Evolutionary conservation across 1,139 yeast species (phyloP).

Genomic region (Dujonia santamariae): DNA sequence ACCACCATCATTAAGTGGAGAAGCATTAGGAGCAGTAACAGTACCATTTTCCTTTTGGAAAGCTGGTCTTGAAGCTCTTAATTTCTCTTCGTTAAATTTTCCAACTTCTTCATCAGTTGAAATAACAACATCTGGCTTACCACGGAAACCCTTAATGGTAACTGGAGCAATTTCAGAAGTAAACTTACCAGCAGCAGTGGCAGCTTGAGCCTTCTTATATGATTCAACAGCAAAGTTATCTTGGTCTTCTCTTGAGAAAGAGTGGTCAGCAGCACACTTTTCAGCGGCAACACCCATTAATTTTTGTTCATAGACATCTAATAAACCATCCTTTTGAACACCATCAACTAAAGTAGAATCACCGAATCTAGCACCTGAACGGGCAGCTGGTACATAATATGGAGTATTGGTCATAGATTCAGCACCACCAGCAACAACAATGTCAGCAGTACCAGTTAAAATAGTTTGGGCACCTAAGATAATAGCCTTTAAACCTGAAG

Average conservation of each 20-base stretch:
- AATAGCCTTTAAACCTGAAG: slow-evolving; percentile 91
- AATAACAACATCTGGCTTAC: slow-evolving; percentile 80
- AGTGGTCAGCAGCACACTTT: slow-evolving; percentile 80
- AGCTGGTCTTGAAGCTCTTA: slow-evolving; percentile 83
- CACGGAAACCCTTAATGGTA: slow-evolving; percentile 85
- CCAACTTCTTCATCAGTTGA: slow-evolving; percentile 69
- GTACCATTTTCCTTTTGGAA: slow-evolving; percentile 92
- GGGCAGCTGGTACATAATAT: slow-evolving; percentile 82
- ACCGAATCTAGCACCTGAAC: slow-evolving; percentile 89
- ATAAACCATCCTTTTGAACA: slow-evolving; percentile 84
- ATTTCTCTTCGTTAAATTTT: slow-evolving; percentile 72
- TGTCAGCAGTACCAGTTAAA: slow-evolving; percentile 83
- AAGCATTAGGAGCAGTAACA: slow-evolving; percentile 95
- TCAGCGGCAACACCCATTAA: slow-evolving; percentile 98
- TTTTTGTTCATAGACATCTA: slow-evolving; percentile 80
- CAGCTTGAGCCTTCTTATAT: slow-evolving; percentile 75
- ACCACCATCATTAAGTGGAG: slow-evolving; percentile 95
- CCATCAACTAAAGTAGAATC: slow-evolving; percentile 79
- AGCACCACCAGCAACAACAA: slow-evolving; percentile 95
- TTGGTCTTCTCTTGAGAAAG: slow-evolving; percentile 64
- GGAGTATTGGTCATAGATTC: slow-evolving; percentile 97
- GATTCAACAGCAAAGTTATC: slow-evolving; percentile 69
- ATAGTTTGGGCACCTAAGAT: slow-evolving; percentile 90
- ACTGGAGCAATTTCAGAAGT: slow-evolving; percentile 78
- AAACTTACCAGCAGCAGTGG: slow-evolving; percentile 79